These are phyloP conservation scores for Alternaria arborescens DNA, from an alignment of 2,329 filamentous ascomycete species.

Conservation along the genomic window DNA sequence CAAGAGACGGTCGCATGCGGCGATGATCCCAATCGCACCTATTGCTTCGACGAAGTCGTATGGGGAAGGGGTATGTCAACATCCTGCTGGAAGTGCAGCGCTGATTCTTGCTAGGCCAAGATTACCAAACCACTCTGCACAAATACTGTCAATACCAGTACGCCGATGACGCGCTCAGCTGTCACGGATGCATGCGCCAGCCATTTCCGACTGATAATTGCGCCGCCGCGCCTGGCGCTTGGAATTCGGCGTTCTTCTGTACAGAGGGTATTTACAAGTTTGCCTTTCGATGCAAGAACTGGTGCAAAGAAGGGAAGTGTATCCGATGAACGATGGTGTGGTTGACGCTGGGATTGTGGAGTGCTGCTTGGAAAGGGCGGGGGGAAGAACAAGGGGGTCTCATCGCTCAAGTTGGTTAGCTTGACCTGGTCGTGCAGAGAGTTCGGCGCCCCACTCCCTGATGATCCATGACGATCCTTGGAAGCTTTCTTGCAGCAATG, in stretches of 20 bases:
- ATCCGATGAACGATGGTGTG: not conserved
- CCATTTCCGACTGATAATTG: slow-evolving; percentile 20
- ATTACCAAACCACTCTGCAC: slow-evolving; percentile 26
- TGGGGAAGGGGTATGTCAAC: slow-evolving; percentile 16
- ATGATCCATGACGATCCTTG: not conserved
- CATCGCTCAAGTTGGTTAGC: not conserved
- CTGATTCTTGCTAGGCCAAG: slow-evolving; percentile 15
- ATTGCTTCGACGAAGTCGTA: slow-evolving; percentile 26
- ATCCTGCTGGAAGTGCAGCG: not conserved
- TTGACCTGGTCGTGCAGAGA: not conserved
- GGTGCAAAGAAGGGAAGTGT: slow-evolving; percentile 16
- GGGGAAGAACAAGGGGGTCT: not conserved
- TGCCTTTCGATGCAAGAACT: slow-evolving; percentile 16
- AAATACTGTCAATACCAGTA: slow-evolving; percentile 29
- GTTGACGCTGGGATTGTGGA: not conserved
- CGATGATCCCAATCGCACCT: slow-evolving; percentile 12
- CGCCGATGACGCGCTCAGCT: slow-evolving; percentile 24
- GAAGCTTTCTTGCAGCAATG: not conserved
- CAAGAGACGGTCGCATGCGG: slow-evolving; percentile 6
- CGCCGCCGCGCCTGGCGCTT: slow-evolving; percentile 20
- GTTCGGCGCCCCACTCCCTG: not conserved
- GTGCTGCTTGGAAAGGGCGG: not conserved
- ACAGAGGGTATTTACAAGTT: slow-evolving; percentile 12
- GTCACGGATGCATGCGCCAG: slow-evolving; percentile 24
- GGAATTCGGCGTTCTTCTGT: slow-evolving; percentile 28